Conservation (phyloP, 352 stramenopile genomes). For the Thraustotheca clavata region DNA sequence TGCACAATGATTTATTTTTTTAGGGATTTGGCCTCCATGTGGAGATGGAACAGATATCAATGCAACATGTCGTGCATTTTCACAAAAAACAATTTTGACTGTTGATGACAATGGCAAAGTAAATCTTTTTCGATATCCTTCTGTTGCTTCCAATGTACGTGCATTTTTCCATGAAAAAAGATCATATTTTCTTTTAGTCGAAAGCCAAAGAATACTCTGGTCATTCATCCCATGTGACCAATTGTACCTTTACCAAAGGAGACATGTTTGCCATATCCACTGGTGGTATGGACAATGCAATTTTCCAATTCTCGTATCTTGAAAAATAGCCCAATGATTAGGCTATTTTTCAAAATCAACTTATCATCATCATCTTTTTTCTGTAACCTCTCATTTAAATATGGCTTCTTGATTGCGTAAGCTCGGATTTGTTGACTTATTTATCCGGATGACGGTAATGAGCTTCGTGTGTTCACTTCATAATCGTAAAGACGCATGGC, state of each 20-base stretch:
- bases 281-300: constrained; percentile 56
- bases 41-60: constrained; percentile 81
- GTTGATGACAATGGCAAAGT: constrained; percentile 80
- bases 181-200: constrained; percentile 6
- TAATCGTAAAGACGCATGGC: background rate
- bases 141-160: constrained; percentile 18
- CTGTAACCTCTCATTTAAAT: too few relatives aligned
- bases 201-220: constrained; percentile 37
- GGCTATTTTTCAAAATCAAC: too few relatives aligned
- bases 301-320: constrained; percentile 58
- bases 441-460: background rate
- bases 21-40: constrained; percentile 62
- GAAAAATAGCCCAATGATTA: constrained; percentile 5
- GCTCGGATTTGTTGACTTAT: background rate
- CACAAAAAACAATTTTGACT: constrained; percentile 52
- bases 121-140: constrained; percentile 81
- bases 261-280: constrained; percentile 66
- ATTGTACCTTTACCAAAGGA: constrained; percentile 48
- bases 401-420: too few relatives aligned
- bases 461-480: background rate
- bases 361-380: too few relatives aligned
- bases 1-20: too few relatives aligned
- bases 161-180: background rate
- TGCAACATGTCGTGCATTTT: constrained; percentile 50
- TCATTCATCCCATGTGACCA: constrained; percentile 67